Conservation (phyloP, 2,329 filamentous ascomycete genomes). For the Fusarium piperis region DNA sequence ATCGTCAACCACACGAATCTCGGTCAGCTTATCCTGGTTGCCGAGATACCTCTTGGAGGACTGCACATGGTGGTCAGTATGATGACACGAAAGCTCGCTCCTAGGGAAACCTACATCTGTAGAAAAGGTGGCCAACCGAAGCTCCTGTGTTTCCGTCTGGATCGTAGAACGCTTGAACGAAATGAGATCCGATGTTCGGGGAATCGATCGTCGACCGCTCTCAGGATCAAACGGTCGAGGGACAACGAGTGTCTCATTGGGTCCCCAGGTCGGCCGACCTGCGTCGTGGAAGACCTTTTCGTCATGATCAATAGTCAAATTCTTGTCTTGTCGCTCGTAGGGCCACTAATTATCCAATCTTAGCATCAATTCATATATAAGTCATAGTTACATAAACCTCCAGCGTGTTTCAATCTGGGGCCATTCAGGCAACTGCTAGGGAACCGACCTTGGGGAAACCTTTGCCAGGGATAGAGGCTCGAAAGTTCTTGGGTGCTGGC, state of each 20-base stretch:
- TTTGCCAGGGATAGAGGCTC: conserved; percentile 63
- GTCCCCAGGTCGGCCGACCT: conserved; percentile 83
- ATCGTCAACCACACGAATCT: conserved; percentile 62
- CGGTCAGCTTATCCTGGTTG: conserved; percentile 65
- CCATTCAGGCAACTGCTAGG: conserved; percentile 50
- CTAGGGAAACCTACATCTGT: conserved; percentile 55
- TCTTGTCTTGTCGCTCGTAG: conserved; percentile 82
- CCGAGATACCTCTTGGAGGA: conserved; percentile 64
- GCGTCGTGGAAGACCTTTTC: conserved; percentile 77
- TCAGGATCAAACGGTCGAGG: conserved; percentile 51
- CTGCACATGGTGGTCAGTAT: conserved; percentile 49
- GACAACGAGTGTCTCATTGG: conserved; percentile 77
- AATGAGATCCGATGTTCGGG: conserved; percentile 44
- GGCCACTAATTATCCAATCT: conserved; percentile 76
- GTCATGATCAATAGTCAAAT: conserved; percentile 68
- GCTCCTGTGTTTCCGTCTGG: conserved; percentile 70
- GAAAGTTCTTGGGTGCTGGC: conserved; percentile 63
- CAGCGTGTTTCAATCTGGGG: conserved; percentile 36
- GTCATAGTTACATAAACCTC: conserved; percentile 48
- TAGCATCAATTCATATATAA: conserved; percentile 53
- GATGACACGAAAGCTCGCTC: too few species aligned
- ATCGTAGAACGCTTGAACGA: conserved; percentile 57
- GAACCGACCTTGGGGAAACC: conserved; percentile 91
- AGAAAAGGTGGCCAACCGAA: conserved; percentile 72
- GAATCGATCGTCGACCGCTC: conserved; percentile 45